These are phyloP conservation scores for Magnusiomyces fungicola DNA, from an alignment of 1,139 yeast genomes.

Conservation along the genomic window DNA sequence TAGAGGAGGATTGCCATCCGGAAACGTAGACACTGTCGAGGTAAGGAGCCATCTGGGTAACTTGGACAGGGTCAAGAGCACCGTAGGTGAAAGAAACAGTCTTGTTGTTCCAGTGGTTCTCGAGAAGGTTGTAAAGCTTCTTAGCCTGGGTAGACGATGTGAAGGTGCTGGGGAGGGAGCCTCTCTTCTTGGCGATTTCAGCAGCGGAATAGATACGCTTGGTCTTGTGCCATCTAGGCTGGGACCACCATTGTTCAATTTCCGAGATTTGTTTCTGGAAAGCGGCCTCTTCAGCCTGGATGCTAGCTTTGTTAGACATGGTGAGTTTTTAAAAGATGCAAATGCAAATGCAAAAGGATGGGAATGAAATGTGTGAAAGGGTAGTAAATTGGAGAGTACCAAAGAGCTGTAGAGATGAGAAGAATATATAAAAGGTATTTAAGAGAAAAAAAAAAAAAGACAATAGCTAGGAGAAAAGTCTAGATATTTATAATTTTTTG, in stretches of 20 bases:
- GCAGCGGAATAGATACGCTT: conserved; percentile 85
- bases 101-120: conserved; percentile 64
- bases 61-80: conserved; percentile 93
- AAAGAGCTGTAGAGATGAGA: background rate
- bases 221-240: conserved; percentile 85
- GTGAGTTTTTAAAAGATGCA: too few species aligned
- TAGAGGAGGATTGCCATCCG: conserved; percentile 98
- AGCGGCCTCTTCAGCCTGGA: conserved; percentile 50
- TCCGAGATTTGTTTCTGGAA: conserved; percentile 66
- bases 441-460: conserved; percentile 2
- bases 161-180: conserved; percentile 58
- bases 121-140: conserved; percentile 63
- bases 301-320: conserved; percentile 14
- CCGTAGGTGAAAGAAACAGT: conserved; percentile 90
- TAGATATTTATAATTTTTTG: background rate
- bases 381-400: background rate
- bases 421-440: background rate
- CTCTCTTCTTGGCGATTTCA: conserved; percentile 86
- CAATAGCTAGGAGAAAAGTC: background rate
- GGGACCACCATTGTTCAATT: conserved; percentile 83
- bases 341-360: too few species aligned
- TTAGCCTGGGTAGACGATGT: conserved; percentile 80
- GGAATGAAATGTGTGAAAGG: too few species aligned
- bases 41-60: conserved; percentile 93
- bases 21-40: conserved; percentile 89